Percentiles rank a stretch among this genome's conserved stretches.
Conservation (phyloP, 805 yeast genomes). For the Candida piceae region DNA sequence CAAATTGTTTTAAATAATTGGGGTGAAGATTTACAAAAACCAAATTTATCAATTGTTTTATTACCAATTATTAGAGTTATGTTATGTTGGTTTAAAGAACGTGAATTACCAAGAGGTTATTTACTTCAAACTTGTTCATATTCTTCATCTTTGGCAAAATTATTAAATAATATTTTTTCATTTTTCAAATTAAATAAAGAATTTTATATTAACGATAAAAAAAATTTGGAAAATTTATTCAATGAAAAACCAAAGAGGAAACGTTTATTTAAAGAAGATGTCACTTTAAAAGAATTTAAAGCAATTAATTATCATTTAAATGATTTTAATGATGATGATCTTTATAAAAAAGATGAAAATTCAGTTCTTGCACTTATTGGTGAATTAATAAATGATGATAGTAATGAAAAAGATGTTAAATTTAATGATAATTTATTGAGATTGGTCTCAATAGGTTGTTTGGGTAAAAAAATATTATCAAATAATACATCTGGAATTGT, state of each 20-base stretch:
- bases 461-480: slow-evolving; percentile 26
- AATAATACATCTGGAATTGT: slow-evolving; percentile 27
- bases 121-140: slow-evolving; percentile 20
- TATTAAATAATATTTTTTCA: slow-evolving; percentile 15
- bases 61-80: slow-evolving; percentile 44
- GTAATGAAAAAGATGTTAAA: slow-evolving; percentile 24
- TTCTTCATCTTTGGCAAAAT: slow-evolving; percentile 14
- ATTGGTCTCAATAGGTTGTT: slow-evolving; percentile 29
- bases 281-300: slow-evolving; percentile 52
- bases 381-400: slow-evolving; percentile 23
- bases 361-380: slow-evolving; percentile 31
- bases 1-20: slow-evolving; percentile 21
- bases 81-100: slow-evolving; percentile 53
- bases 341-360: slow-evolving; percentile 32
- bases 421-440: slow-evolving; percentile 30
- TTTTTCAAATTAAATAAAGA: slow-evolving; percentile 12
- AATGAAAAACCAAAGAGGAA: slow-evolving; percentile 39
- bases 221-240: slow-evolving; percentile 8
- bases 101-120: slow-evolving; percentile 35
- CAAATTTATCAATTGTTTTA: slow-evolving; percentile 22
- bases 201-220: not conserved
- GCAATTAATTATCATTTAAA: slow-evolving; percentile 49
- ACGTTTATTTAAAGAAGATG: slow-evolving; percentile 61
- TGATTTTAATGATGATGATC: slow-evolving; percentile 55
- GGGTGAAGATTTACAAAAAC: slow-evolving; percentile 12